Conservation (phyloP, 352 stramenopile genomes). For the Phytopythium helicoides region DNA sequence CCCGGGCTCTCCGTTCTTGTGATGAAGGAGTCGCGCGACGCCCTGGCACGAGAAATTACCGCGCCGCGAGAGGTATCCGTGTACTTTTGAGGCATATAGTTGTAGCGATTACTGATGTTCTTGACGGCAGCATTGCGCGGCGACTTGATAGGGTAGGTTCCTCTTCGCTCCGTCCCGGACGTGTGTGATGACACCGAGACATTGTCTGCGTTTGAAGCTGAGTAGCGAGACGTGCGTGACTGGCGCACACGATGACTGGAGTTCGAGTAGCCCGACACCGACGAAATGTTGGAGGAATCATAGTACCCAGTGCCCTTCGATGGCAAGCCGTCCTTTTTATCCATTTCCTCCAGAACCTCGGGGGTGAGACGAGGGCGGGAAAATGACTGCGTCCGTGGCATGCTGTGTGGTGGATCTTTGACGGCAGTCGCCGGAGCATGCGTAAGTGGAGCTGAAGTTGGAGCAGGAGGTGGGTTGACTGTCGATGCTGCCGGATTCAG, state of each 20-base stretch:
- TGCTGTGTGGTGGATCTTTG: background rate
- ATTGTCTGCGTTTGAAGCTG: constrained; percentile 34
- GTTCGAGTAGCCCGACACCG: constrained; percentile 60
- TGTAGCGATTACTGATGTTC: constrained; percentile 63
- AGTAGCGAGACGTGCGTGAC: constrained; percentile 28
- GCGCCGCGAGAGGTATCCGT: constrained; percentile 46
- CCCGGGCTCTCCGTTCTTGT: constrained; percentile 66
- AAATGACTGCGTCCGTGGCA: constrained; percentile 11
- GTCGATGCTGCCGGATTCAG: background rate
- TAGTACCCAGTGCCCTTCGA: constrained; percentile 44
- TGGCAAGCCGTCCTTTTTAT: constrained; percentile 46
- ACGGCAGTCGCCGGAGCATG: background rate
- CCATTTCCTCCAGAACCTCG: constrained; percentile 56
- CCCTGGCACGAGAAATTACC: constrained; percentile 60
- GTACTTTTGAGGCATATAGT: constrained; percentile 68
- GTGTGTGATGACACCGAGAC: constrained; percentile 58
- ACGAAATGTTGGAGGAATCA: constrained; percentile 62
- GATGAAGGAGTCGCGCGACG: constrained; percentile 69
- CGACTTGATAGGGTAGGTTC: constrained; percentile 21
- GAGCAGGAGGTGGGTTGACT: background rate
- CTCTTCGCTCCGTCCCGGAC: constrained; percentile 23
- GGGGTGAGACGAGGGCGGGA: constrained; percentile 52
- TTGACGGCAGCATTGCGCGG: constrained; percentile 42
- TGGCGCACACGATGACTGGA: constrained; percentile 27
- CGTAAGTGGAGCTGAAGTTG: background rate